Conservation (phyloP, 495 filamentous ascomycete species). For the Lophium mytilinum region DNA sequence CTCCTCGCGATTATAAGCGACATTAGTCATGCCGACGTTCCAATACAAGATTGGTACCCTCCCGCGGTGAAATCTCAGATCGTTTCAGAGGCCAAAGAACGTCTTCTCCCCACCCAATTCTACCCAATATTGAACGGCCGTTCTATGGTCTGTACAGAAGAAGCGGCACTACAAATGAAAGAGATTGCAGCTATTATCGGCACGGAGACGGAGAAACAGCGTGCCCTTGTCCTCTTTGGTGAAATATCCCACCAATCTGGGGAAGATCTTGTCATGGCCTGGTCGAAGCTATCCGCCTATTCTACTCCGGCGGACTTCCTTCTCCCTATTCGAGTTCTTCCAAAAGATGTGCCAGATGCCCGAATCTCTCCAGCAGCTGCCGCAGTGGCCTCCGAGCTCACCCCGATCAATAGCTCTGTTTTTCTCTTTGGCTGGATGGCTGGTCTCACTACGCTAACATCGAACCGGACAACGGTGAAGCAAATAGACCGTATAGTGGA, state of each 20-base stretch:
- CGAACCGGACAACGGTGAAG: slow-evolving; percentile 57
- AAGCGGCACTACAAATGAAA: slow-evolving; percentile 55
- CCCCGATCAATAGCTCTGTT: slow-evolving; percentile 56
- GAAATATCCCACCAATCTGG: slow-evolving; percentile 21
- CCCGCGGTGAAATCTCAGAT: slow-evolving; percentile 55
- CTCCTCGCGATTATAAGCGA: slow-evolving; percentile 66
- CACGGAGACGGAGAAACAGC: slow-evolving; percentile 50
- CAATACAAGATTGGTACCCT: slow-evolving; percentile 42
- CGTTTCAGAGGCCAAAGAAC: slow-evolving; percentile 51
- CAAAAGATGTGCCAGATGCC: slow-evolving; percentile 16
- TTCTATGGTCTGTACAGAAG: slow-evolving; percentile 52
- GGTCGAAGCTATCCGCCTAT: slow-evolving; percentile 45
- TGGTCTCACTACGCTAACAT: slow-evolving; percentile 54
- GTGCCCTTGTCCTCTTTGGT: slow-evolving; percentile 48
- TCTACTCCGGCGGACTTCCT: slow-evolving; percentile 40
- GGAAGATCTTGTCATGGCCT: slow-evolving; percentile 33
- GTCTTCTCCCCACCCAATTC: slow-evolving; percentile 51
- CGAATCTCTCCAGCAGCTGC: slow-evolving; percentile 18
- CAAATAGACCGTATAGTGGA: slow-evolving; percentile 44
- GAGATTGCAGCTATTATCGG: slow-evolving; percentile 62
- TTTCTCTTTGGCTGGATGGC: slow-evolving; percentile 62
- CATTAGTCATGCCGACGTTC: slow-evolving; percentile 51
- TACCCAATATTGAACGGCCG: slow-evolving; percentile 52
- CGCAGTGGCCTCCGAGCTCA: slow-evolving; percentile 35
- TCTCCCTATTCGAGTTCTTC: slow-evolving; percentile 46